These are phyloP conservation scores for Tetrapisispora nanseiensis DNA, from an alignment of 805 yeast species.

Conservation along the genomic window DNA sequence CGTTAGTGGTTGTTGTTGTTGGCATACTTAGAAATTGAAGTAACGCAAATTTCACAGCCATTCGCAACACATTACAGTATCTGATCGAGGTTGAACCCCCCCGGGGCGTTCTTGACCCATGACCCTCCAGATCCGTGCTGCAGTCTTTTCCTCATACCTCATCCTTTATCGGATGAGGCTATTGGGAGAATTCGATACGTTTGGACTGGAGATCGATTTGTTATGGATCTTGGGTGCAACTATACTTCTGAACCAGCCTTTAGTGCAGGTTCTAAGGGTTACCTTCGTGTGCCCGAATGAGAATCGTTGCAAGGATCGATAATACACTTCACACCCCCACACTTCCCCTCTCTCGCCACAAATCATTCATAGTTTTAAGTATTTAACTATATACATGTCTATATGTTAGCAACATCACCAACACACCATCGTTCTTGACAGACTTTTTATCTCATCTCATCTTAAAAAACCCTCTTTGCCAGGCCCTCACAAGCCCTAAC, in stretches of 20 bases:
- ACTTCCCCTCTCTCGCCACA: too few relatives aligned
- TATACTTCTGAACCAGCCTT: conserved; percentile 41
- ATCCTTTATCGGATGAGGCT: too few relatives aligned
- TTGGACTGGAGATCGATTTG: conserved; percentile 51
- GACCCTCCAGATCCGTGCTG: conserved; percentile 49
- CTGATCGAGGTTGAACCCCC: conserved; percentile 61
- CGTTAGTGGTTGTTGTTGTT: too few relatives aligned
- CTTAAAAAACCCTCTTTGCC: too few relatives aligned
- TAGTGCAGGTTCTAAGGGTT: conserved; percentile 47
- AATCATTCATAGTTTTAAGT: too few relatives aligned
- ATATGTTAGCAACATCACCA: too few relatives aligned
- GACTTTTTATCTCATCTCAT: too few relatives aligned
- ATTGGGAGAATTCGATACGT: conserved; percentile 10
- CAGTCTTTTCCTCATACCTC: conserved; percentile 7
- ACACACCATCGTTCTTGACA: too few relatives aligned
- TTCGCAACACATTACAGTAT: conserved; percentile 50
- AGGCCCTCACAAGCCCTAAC: too few relatives aligned
- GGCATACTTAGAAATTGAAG: too few relatives aligned
- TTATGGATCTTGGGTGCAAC: conserved; percentile 69
- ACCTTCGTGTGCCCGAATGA: conserved; percentile 74
- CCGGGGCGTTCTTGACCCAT: conserved; percentile 59
- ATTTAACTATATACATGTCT: too few relatives aligned
- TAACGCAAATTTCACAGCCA: conserved; percentile 62
- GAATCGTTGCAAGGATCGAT: conserved; percentile 46
- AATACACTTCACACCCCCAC: too few relatives aligned